Evolutionary conservation across 176 grass and related monocot species (phyloP), one percentile per base, ranked within the genome.

Genomic region (Avena atlantica): DNA sequence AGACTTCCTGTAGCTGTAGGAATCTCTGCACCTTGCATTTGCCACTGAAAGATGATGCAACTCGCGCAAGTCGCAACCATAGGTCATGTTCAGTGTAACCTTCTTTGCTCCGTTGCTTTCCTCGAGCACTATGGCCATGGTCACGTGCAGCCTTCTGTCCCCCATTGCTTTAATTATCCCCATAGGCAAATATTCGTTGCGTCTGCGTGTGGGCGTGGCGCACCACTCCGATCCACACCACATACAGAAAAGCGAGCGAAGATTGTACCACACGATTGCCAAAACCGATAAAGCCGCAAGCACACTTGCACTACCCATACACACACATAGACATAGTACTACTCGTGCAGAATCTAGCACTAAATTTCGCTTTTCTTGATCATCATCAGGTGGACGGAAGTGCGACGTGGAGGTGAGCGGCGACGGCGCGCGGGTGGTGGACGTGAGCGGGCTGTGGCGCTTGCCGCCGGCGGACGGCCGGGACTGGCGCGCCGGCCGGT

Each of bases 371-470:
- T 36, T 13, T 66, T 20, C 69, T 87, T 73, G 69, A 47, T 20
- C 14, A 27, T 49, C 73, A 53, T 76, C 68, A 85, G 97, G 92
- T 59, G 90, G 84, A 12, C 86, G 91, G 60, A 99, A 81, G 89
- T 98, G 92, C 31, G 96, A 96, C 19, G 92, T 96, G 20, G 96
- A 96, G 83, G 81, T 98, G 67, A 90, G 86, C 62, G 94, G 97
- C 16, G 88, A 88, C 24, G 85, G 77, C 36, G 67, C 49, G 50
- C 87, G 93, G 82, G 92, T 96, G 82, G 15, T 99, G 10, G 97
- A 99, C 75, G 87, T 99, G 86, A 96, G 87, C 81, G 97, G 97
- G 78, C 74, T 88, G 4, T 99, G 97, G 97, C 84, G 92, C 65
- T 79, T 55, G 59, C 79, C 70, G 25, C 80, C 79, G 42, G 64